phyloP scores from a whole-genome alignment of 1,284 basidiomycete species.

The Tremellales sp. region DNA sequence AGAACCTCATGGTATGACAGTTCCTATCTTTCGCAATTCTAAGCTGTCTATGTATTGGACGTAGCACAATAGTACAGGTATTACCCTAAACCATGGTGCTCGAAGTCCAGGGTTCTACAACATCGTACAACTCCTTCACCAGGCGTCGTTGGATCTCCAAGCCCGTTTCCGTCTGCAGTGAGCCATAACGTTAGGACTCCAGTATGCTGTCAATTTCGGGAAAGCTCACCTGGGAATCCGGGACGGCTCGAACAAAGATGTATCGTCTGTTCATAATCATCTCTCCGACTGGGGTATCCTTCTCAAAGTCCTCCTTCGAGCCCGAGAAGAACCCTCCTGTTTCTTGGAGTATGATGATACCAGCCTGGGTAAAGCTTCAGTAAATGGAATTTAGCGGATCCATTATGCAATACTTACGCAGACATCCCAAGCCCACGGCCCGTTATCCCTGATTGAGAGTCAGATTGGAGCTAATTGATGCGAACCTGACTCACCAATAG shows the following conservation, averaged over 20 bases:
- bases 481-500: conserved; percentile 53
- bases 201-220: neutral
- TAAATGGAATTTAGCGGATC: neutral
- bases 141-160: conserved; percentile 72
- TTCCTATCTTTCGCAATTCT: no score
- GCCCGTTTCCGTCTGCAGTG: conserved; percentile 55
- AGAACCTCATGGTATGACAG: no score
- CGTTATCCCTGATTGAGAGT: conserved; percentile 47
- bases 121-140: conserved; percentile 75
- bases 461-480: conserved; percentile 5
- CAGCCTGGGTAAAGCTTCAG: conserved; percentile 58
- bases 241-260: conserved; percentile 58
- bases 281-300: conserved; percentile 57
- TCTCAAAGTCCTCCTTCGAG: conserved; percentile 55
- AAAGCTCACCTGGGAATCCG: conserved; percentile 21
- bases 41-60: no score
- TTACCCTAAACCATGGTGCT: conserved; percentile 19
- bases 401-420: conserved; percentile 54
- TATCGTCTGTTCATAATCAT: conserved; percentile 79
- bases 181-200: neutral
- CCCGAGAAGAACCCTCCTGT: conserved; percentile 73
- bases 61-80: no score
- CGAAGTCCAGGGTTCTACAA: conserved; percentile 68
- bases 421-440: conserved; percentile 69
- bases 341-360: conserved; percentile 84